Base-by-base conservation (phyloP, 768 basidiomycete genomes). In the Panus rudis region DNA sequence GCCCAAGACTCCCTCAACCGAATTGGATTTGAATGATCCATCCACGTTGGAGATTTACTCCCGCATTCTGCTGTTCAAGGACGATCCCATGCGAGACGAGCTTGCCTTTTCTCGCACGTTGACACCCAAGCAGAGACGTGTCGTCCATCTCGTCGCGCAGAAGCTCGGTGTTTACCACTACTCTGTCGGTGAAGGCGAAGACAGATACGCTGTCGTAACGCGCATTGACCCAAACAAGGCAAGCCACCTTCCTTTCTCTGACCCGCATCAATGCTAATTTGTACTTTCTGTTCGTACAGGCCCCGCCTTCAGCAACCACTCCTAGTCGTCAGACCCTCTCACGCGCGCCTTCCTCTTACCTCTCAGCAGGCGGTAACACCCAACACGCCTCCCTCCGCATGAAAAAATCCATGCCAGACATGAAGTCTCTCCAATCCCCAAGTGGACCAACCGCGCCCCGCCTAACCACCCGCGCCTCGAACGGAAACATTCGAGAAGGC, bases 331-430 rank as follows among this genome's bases (percentile, higher is more conserved):
- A 86, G 49, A 87, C 86, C 16, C 74, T 90, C 53, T 83, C 84
- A 19, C 83, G 89, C 37, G 81, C 84, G 4, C 86, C 87, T 14
- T 88, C 88, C 10, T 80, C 85, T 7, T 91, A 89, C 58, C 73
- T 90, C 19, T 72, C 76, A 11, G 73, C 82, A 61, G 56, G 57
- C 55, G 66, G 64, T 45, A 67, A 68, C 52, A 70, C 63, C 51
- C 72, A 68, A 37, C 61, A 63, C 14, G 67, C 57, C 42, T 70
- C 79, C 31, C 75, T 97, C 42, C 82, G 93, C 31, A 80, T 84
- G 63, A 98, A 98, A 73, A 96, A 96, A 67, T 94, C 92, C 19
- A 98, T 98, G 96, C 96, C 96, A 3, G 92, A 97, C 64, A 81
- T 97, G 79, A 89, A 89, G 67, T 84, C 84, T 13, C 64, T 91